These are phyloP conservation scores for Periconia sp. DNA, from an alignment of 2,329 filamentous ascomycete genomes.

Conservation along the genomic window DNA sequence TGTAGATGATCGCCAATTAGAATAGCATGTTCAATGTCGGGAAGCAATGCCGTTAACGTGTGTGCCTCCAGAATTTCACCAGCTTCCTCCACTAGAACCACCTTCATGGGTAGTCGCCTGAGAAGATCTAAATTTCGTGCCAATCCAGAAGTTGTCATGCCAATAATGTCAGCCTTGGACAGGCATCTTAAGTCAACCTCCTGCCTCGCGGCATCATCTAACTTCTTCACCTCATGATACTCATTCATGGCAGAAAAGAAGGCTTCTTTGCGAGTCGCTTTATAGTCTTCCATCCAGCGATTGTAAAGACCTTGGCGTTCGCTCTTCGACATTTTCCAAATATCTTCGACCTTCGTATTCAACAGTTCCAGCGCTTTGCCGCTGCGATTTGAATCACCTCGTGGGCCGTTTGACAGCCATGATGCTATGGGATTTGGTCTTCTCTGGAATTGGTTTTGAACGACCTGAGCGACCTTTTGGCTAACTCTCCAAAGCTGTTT, in stretches of 20 bases:
- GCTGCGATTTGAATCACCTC: neutral
- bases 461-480: conserved; percentile 25
- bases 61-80: conserved; percentile 69
- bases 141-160: conserved; percentile 62
- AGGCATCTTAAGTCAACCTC: conserved; percentile 46
- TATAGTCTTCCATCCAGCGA: conserved; percentile 10
- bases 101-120: conserved; percentile 54
- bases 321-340: conserved; percentile 5
- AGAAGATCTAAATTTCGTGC: conserved; percentile 58
- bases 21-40: conserved; percentile 62
- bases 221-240: conserved; percentile 14
- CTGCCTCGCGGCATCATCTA: conserved; percentile 18
- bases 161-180: conserved; percentile 55
- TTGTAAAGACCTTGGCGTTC: conserved; percentile 10
- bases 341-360: neutral
- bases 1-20: conserved; percentile 67
- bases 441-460: neutral
- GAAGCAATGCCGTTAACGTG: conserved; percentile 60
- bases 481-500: conserved; percentile 21
- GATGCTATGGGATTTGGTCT: neutral
- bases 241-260: conserved; percentile 15
- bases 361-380: neutral
- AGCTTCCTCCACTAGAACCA: conserved; percentile 68
- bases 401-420: neutral
- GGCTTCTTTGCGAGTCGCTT: conserved; percentile 3